A percentile compares a stretch with the other conserved stretches of the same genome.
Conservation (phyloP, 2,329 filamentous ascomycete species). For the Fragosphaeria purpurea region DNA sequence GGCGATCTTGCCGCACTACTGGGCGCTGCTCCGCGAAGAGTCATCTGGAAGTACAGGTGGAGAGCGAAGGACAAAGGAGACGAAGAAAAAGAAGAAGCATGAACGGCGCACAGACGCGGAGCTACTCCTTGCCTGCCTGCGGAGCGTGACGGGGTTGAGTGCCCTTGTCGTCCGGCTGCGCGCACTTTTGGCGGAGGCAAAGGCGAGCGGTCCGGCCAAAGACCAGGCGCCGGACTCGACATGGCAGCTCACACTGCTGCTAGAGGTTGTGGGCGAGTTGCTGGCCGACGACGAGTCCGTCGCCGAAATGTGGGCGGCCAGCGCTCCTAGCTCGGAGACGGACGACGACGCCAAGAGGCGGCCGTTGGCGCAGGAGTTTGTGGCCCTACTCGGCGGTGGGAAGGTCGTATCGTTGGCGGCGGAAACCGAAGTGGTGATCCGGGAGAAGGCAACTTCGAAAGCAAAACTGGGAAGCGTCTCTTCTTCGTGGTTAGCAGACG, state of each 20-base stretch:
- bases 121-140: slow-evolving; percentile 54
- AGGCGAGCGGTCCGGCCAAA: slow-evolving; percentile 25
- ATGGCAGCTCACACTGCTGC: slow-evolving; percentile 32
- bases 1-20: slow-evolving; percentile 72
- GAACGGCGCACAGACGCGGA: slow-evolving; percentile 26
- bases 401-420: slow-evolving; percentile 40
- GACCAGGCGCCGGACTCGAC: slow-evolving; percentile 20
- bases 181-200: slow-evolving; percentile 45
- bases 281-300: slow-evolving; percentile 29
- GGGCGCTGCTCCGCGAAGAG: slow-evolving; percentile 51
- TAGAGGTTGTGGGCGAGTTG: slow-evolving; percentile 34
- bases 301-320: slow-evolving; percentile 27
- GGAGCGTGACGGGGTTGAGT: slow-evolving; percentile 67
- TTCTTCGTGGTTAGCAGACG: slow-evolving; percentile 52
- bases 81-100: slow-evolving; percentile 4
- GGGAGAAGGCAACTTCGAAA: slow-evolving; percentile 27
- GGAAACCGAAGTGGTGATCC: slow-evolving; percentile 38
- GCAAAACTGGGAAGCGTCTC: not conserved
- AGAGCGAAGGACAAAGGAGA: slow-evolving; percentile 12
- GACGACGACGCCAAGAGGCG: slow-evolving; percentile 17
- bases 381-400: slow-evolving; percentile 37
- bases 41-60: not conserved
- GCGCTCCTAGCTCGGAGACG: slow-evolving; percentile 8
- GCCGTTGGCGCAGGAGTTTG: slow-evolving; percentile 32
- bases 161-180: slow-evolving; percentile 63